phyloP scores from a whole-genome alignment of 2,329 filamentous ascomycete genomes.

The Exophiala aquamarina region DNA sequence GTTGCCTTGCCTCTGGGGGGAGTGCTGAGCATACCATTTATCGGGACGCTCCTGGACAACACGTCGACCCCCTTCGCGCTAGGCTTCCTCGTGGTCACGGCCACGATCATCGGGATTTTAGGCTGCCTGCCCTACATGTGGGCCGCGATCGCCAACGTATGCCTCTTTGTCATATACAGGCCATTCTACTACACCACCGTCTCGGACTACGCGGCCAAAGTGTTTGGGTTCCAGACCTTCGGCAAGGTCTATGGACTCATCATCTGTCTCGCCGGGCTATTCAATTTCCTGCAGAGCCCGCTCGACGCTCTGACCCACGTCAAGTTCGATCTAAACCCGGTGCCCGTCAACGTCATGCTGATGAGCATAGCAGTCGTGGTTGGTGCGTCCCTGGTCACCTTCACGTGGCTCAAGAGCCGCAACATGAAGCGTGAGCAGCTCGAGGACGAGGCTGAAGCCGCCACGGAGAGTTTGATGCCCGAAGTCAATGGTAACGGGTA shows the following conservation, averaged over 20 bases:
- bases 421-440: conserved; percentile 28
- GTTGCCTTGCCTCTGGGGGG: conserved; percentile 80
- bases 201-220: conserved; percentile 80
- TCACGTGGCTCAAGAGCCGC: conserved; percentile 55
- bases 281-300: conserved; percentile 80
- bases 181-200: conserved; percentile 30
- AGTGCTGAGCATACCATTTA: conserved; percentile 81
- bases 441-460: conserved; percentile 29
- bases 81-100: conserved; percentile 65
- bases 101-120: conserved; percentile 73
- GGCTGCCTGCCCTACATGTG: conserved; percentile 70
- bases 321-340: conserved; percentile 68
- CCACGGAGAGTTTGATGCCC: conserved; percentile 27
- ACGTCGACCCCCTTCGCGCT: conserved; percentile 72
- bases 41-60: conserved; percentile 76
- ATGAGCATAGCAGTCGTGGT: conserved; percentile 62
- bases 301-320: conserved; percentile 77
- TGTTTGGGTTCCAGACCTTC: conserved; percentile 89
- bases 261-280: conserved; percentile 78
- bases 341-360: conserved; percentile 73
- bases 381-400: conserved; percentile 63
- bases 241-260: conserved; percentile 92
- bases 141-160: conserved; percentile 70
- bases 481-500: conserved; percentile 26
- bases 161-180: conserved; percentile 58